Conservation (phyloP, 176 grass and related monocot genomes). For the Bolboschoenus planiculmis region DNA sequence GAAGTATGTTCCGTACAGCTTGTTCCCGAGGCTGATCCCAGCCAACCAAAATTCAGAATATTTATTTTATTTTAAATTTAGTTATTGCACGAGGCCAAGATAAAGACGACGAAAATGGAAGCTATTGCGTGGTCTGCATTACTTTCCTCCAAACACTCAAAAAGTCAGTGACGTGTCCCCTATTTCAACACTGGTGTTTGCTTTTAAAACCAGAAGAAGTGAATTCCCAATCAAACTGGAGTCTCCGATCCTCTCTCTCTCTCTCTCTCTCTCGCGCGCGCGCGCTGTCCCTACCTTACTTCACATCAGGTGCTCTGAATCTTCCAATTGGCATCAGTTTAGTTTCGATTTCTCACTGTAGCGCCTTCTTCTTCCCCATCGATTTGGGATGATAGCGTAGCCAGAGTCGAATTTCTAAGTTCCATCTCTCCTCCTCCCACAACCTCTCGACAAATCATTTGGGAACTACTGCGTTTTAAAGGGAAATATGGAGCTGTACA, state of each 20-base stretch:
- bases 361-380: background rate
- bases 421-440: too few species aligned
- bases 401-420: background rate
- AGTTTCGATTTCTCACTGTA: background rate
- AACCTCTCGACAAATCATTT: too few species aligned
- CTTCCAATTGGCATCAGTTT: background rate
- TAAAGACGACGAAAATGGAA: background rate
- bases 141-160: background rate
- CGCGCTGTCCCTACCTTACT: too few species aligned
- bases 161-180: background rate
- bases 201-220: background rate
- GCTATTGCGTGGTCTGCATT: background rate
- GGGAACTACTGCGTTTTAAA: background rate
- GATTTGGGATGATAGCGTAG: background rate
- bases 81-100: background rate
- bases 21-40: background rate
- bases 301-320: background rate
- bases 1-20: background rate
- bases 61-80: background rate
- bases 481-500: conserved; percentile 61
- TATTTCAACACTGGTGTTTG: background rate
- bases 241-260: background rate
- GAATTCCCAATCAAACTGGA: background rate
- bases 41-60: background rate
- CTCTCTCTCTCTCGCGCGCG: background rate